These are phyloP conservation scores for Limnanthes douglasii DNA, from an alignment of 345 rosid species.

Conservation along the genomic window DNA sequence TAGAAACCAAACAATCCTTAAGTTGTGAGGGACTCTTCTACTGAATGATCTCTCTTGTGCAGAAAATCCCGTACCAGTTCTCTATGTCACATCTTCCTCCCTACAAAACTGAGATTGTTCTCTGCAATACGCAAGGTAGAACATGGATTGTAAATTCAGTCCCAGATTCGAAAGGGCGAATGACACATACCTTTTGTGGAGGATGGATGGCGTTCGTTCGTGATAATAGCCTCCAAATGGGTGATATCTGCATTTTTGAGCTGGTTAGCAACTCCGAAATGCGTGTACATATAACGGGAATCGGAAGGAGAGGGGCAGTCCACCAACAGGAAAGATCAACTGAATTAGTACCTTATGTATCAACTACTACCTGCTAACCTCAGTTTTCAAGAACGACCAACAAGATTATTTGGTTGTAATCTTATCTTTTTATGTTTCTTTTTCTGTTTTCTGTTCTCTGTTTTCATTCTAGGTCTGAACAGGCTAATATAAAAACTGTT, in stretches of 20 bases:
- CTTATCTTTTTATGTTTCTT: no score
- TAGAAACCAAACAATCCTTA: no score
- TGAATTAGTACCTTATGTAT: no score
- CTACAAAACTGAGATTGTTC: constrained; percentile 37
- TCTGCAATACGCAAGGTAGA: constrained; percentile 26
- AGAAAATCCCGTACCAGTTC: constrained; percentile 54
- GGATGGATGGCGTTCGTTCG: constrained; percentile 67
- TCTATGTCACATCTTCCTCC: constrained; percentile 34
- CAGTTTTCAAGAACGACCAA: no score
- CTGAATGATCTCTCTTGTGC: constrained; percentile 5
- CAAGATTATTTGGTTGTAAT: no score
- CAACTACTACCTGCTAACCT: no score
- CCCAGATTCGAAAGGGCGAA: constrained; percentile 45
- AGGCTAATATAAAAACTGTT: no score
- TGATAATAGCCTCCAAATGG: constrained; percentile 30
- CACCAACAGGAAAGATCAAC: constrained; percentile 7
- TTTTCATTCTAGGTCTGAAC: no score
- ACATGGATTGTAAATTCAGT: constrained; percentile 51
- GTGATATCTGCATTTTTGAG: constrained; percentile 50
- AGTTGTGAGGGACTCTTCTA: neutral
- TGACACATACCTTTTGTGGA: constrained; percentile 38
- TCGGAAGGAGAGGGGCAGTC: constrained; percentile 14
- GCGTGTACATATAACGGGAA: constrained; percentile 37
- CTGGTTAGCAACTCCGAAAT: constrained; percentile 34
- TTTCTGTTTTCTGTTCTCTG: no score